Evolutionary conservation across 164 flowering plant genomes (phyloP).

Genomic region (Houttuynia cordata): DNA sequence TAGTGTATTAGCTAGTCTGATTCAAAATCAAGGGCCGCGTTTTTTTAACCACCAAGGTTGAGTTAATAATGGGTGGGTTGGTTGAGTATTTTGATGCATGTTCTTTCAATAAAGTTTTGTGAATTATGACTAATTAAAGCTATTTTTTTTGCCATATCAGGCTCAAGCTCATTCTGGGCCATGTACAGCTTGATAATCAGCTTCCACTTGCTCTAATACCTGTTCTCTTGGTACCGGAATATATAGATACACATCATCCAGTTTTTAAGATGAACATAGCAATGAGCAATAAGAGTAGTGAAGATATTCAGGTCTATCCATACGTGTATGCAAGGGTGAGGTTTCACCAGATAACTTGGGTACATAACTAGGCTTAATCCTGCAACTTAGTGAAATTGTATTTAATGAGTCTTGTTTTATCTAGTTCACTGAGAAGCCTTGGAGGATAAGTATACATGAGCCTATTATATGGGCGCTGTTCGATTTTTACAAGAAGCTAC

Average conservation of each 20-base stretch:
- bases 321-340: slow-evolving; percentile 77
- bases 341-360: background rate
- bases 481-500: slow-evolving; percentile 64
- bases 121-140: background rate
- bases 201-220: slow-evolving; percentile 87
- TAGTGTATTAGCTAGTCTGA: too few relatives aligned
- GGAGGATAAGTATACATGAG: slow-evolving; percentile 89
- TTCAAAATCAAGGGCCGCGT: too few relatives aligned
- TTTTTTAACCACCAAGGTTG: too few relatives aligned
- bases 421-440: slow-evolving; percentile 73
- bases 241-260: slow-evolving; percentile 51
- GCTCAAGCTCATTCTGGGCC: slow-evolving; percentile 82
- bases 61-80: too few relatives aligned
- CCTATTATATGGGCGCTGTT: slow-evolving; percentile 90
- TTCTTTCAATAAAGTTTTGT: background rate
- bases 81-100: too few relatives aligned
- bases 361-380: background rate
- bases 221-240: slow-evolving; percentile 82
- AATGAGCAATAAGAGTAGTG: slow-evolving; percentile 56
- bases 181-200: slow-evolving; percentile 88
- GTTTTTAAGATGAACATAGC: slow-evolving; percentile 85
- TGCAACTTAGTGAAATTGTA: background rate
- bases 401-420: slow-evolving; percentile 4
- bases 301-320: slow-evolving; percentile 76
- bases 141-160: slow-evolving; percentile 28